Base-by-base conservation (phyloP, 1,139 yeast species). In the Nakaseomyces glabratus region DNA sequence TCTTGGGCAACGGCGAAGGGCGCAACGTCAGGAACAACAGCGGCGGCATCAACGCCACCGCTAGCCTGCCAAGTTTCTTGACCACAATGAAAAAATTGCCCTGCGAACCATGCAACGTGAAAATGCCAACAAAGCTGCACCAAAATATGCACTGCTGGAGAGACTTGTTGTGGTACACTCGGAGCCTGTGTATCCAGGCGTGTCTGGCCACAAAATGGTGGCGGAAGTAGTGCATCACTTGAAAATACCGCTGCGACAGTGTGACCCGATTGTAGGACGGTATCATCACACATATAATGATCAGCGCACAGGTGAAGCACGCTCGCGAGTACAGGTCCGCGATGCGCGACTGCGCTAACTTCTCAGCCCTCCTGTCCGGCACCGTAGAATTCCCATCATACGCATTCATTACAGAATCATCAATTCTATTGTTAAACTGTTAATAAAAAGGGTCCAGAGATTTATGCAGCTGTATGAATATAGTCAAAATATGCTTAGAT, bases 41-140 rank as follows among this genome's bases (percentile, higher is more conserved):
- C 21, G 84, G 60, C 0, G 94, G 93, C 16, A 82, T 59, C 38
- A 79, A 55, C 1, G 79, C 71, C 45, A 74, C 80, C 0, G 84
- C 64, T 5, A 85, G 52, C 42, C 95, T 65, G 4, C 67, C 68
- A 24, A 58, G 36, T 33, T 66, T 43, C 36, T 61, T 61, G 4
- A 58, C 48, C 8, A 57, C 47, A 14, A 47, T 48, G 13, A 51
- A 31, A 11, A 57, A 30, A 38, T 57, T 59, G 6, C 39, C 36
- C 8, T 38, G 28, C 5, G 47, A 36, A 6, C 42, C 41, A 24
- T 39, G 42, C 6, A 52, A 28, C 4, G 49, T 39, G 10, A 42
- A 28, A 7, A 35, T 13, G 6, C 33, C 36, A 2, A 47, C 40
- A 3, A 47, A 25, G 3, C 35, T 18, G 11, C 39, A 35, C 57